Percentiles rank a stretch among this genome's conserved stretches.
phyloP scores from a whole-genome alignment of 257 asterid species.

The Solanum virginianum region DNA sequence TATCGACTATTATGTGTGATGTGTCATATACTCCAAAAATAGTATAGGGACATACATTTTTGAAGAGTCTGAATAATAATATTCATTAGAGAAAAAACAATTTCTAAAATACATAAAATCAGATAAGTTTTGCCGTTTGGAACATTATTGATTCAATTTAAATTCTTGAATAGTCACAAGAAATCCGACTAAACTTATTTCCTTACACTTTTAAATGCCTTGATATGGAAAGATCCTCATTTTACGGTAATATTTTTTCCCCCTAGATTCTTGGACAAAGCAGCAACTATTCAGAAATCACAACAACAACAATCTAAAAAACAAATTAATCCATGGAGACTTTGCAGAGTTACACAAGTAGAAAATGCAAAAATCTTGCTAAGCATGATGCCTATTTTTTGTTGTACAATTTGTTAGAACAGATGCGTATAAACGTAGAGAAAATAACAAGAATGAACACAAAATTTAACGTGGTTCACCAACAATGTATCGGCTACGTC shows the following conservation, averaged over 20 bases:
- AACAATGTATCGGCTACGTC: too few species aligned
- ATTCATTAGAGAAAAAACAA: too few species aligned
- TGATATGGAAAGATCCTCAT: background rate
- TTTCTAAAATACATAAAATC: background rate
- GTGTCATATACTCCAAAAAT: background rate
- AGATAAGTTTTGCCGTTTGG: background rate
- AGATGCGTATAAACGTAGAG: too few species aligned
- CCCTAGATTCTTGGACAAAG: constrained; percentile 59
- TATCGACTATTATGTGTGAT: too few species aligned
- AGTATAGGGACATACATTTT: background rate
- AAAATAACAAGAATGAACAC: too few species aligned
- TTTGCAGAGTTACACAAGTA: constrained; percentile 73
- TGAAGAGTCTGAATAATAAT: background rate
- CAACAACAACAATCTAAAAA: background rate
- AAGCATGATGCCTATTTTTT: constrained; percentile 49
- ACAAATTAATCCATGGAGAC: constrained; percentile 37
- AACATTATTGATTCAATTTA: background rate
- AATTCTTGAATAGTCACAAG: too few species aligned
- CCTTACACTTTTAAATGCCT: background rate
- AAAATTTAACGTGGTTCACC: too few species aligned
- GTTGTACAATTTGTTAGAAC: too few species aligned
- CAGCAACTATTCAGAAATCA: constrained; percentile 42
- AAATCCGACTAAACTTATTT: background rate
- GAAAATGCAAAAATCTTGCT: constrained; percentile 65
- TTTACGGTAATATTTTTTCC: background rate